Base-by-base conservation (phyloP, 1,139 yeast genomes). In the Wickerhamiella infanticola region DNA sequence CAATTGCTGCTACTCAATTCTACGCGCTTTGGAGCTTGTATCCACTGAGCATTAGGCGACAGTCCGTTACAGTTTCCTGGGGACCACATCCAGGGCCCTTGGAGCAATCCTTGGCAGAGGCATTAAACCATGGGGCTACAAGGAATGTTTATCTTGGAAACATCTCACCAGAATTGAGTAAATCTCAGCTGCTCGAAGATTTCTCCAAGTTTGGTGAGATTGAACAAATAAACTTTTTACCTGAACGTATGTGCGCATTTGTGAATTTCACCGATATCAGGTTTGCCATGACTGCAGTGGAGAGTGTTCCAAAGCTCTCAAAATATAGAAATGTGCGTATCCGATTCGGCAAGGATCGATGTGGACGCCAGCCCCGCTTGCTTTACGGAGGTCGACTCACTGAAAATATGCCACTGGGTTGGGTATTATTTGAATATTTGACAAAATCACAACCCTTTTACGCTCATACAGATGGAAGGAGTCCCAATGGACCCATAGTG, bases 61-160 rank as follows among this genome's bases (percentile, higher is more conserved):
- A 88, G 56, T 72, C 83, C 55, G 76, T 88, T 48, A 82, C 83
- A 61, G 83, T 90, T 49, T 95, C 95, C 23, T 90, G 97, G 97
- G 98, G 97, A 43, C 84, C 83, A 60, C 94, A 85, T 62, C 78
- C 94, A 1, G 95, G 96, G 7, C 90, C 94, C 1, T 69, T 88
- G 48, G 76, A 85, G n/a, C 79, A 81, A 53, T 81, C 83, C 3
- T 71, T 88, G 49, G 76, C 85, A 5, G 65, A 79, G 51, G 95
- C 95, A 1, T 93, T 86, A n/a, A 75, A 90, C n/a, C 79, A 80
- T 45, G 96, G 96, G 40, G 97, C 96, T 1, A 76, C 88, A 27
- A 75, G 98, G 65, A 90, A 90, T 61, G 78, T 90, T 37, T 90
- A 88, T 62, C 75, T 90, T 53, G 96, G 97, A 33, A 79, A 73